A percentile compares a stretch with the other conserved stretches of the same genome.
Conservation (phyloP, 495 filamentous ascomycete genomes). For the Podospora anserina region DNA sequence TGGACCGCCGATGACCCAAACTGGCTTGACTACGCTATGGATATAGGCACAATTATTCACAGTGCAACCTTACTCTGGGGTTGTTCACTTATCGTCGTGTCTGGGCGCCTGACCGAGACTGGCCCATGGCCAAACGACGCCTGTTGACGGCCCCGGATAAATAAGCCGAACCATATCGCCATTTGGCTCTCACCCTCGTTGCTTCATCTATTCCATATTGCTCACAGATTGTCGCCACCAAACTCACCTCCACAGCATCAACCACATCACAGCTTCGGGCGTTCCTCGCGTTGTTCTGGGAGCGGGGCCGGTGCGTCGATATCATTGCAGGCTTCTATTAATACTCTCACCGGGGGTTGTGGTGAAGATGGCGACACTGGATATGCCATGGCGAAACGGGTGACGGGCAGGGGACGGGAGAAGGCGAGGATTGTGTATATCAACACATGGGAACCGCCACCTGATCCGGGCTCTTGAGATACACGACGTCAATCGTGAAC, state of each 20-base stretch:
- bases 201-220: constrained; percentile 41
- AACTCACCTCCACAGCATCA: constrained; percentile 17
- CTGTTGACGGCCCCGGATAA: constrained; percentile 30
- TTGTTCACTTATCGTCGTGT: constrained; percentile 19
- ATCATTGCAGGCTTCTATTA: constrained; percentile 27
- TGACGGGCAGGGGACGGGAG: not conserved
- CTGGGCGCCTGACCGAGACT: constrained; percentile 22
- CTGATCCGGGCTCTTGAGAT: constrained; percentile 4
- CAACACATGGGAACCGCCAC: constrained; percentile 18
- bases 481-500: constrained; percentile 16
- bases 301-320: constrained; percentile 17
- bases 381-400: not conserved
- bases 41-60: constrained; percentile 32
- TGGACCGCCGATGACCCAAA: constrained; percentile 30
- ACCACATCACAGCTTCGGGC: constrained; percentile 15
- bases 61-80: constrained; percentile 27
- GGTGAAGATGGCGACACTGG: constrained; percentile 11
- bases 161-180: constrained; percentile 33
- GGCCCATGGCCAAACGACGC: constrained; percentile 14
- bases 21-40: constrained; percentile 16
- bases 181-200: constrained; percentile 23
- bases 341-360: constrained; percentile 21
- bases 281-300: constrained; percentile 15
- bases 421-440: constrained; percentile 21
- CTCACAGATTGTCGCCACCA: constrained; percentile 35